These are phyloP conservation scores for Stenocarpella maydis DNA, from an alignment of 2,329 filamentous ascomycete genomes.

Conservation along the genomic window DNA sequence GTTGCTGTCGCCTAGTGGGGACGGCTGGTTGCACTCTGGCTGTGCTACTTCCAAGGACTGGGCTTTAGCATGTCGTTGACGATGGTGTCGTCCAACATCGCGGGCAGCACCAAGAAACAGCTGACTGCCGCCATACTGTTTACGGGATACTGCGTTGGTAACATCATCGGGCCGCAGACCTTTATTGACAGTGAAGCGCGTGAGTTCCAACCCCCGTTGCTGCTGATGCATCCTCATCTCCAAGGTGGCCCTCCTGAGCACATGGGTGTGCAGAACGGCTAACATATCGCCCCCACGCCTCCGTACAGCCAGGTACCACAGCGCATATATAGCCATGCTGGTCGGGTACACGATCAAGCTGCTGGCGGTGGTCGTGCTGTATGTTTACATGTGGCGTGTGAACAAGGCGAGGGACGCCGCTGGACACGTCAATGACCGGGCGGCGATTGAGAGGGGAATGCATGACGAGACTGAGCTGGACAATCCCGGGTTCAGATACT, in stretches of 20 bases:
- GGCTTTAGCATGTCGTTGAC: conserved; percentile 45
- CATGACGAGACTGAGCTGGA: conserved; percentile 44
- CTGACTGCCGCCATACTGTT: conserved; percentile 43
- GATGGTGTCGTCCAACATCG: conserved; percentile 45
- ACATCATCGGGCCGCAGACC: conserved; percentile 46
- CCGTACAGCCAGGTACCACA: conserved; percentile 43
- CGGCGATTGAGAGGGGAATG: conserved; percentile 44
- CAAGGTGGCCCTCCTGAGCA: neutral
- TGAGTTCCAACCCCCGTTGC: conserved; percentile 42
- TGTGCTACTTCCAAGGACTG: conserved; percentile 49
- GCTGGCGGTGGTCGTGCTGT: conserved; percentile 40
- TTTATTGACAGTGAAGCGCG: conserved; percentile 50
- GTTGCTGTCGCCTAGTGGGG: conserved; percentile 53
- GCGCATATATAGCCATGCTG: conserved; percentile 46
- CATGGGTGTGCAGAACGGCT: neutral
- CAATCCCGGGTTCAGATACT: conserved; percentile 44
- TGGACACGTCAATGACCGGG: conserved; percentile 40
- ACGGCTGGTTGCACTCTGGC: conserved; percentile 64
- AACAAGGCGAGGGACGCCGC: conserved; percentile 44
- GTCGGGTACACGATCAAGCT: conserved; percentile 44
- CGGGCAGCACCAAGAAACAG: conserved; percentile 47
- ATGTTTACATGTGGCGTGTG: conserved; percentile 42
- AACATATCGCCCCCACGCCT: neutral
- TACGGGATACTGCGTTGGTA: conserved; percentile 44
- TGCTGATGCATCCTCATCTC: neutral